phyloP scores from a whole-genome alignment of 2,329 filamentous ascomycete genomes.

The Aspergillus intermedius region DNA sequence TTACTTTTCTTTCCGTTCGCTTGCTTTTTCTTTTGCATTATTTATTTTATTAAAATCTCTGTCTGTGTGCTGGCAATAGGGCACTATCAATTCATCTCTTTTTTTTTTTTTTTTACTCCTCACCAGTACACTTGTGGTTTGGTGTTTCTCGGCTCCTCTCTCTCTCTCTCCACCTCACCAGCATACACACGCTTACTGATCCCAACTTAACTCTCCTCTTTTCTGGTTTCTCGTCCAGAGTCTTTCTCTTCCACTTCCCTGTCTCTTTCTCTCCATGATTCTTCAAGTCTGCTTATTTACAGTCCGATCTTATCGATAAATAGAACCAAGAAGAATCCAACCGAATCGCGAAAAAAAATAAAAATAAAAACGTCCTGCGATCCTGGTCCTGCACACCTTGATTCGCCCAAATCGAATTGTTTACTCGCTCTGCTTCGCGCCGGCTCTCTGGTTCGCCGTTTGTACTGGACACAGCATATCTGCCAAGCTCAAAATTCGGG shows the following conservation, averaged over 20 bases:
- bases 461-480: constrained; percentile 14
- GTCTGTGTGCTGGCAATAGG: too few relatives aligned
- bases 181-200: background rate
- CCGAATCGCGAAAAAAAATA: background rate
- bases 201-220: background rate
- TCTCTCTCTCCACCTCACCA: background rate
- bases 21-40: too few relatives aligned
- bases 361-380: background rate
- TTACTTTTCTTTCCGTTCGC: too few relatives aligned
- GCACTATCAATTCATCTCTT: too few relatives aligned
- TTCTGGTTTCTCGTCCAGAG: background rate
- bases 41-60: too few relatives aligned
- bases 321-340: background rate
- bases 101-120: background rate
- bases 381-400: background rate
- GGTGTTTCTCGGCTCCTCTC: background rate
- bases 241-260: background rate
- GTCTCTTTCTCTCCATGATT: background rate
- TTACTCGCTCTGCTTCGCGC: background rate
- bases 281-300: background rate
- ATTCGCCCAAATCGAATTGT: background rate
- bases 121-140: background rate
- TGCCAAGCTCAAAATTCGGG: constrained; percentile 14
- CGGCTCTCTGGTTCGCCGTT: background rate
- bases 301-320: background rate